phyloP scores from a whole-genome alignment of 176 grass and related monocot genomes.

The Elymus sibiricus region DNA sequence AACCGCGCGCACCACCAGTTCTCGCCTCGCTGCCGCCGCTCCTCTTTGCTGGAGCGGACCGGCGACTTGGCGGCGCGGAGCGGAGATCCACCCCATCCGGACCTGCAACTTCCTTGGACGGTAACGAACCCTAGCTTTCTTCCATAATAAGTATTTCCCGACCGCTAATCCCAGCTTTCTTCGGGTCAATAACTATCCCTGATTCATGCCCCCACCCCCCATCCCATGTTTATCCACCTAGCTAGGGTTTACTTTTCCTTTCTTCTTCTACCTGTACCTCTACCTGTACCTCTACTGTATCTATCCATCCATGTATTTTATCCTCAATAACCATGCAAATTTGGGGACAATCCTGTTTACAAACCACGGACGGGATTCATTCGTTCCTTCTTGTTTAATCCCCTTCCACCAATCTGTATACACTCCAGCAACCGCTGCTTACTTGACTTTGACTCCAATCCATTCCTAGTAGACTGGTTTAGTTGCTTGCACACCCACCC shows the following conservation, averaged over 20 bases:
- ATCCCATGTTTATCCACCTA: neutral
- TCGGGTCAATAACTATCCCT: too few species aligned
- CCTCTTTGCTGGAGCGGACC: neutral
- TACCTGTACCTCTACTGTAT: too few species aligned
- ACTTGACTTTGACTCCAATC: neutral
- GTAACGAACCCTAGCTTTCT: neutral
- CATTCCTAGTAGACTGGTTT: neutral
- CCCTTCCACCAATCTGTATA: too few species aligned
- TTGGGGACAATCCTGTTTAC: neutral
- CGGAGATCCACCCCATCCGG: neutral
- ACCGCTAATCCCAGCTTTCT: too few species aligned
- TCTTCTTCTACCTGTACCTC: neutral
- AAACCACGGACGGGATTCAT: neutral
- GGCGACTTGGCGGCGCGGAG: too few species aligned
- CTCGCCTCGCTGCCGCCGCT: too few species aligned
- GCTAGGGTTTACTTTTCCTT: neutral
- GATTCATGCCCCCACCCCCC: too few species aligned
- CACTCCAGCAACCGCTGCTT: neutral
- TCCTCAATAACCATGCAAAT: neutral
- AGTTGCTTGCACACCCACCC: too few species aligned
- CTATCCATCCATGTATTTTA: neutral
- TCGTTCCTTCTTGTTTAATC: neutral
- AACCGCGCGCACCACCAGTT: too few species aligned
- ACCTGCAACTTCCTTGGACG: neutral
- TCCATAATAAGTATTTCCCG: too few species aligned